Percentiles rank a stretch among this genome's conserved stretches.
Conservation (phyloP, 2,329 filamentous ascomycete species). For the Fusarium coicis region DNA sequence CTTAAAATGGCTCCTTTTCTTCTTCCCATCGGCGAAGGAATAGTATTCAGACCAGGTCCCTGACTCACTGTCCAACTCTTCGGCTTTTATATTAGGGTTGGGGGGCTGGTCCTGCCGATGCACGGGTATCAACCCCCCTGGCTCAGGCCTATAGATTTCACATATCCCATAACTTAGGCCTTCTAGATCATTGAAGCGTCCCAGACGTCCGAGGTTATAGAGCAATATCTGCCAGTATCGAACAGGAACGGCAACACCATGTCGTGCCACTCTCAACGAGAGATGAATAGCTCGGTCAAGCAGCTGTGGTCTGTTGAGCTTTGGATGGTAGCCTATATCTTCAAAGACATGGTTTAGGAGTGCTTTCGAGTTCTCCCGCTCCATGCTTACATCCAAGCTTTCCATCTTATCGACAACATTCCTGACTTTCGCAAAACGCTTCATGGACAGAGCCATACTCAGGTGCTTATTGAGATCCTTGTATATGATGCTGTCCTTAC, state of each 20-base stretch:
- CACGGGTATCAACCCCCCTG: conserved; percentile 53
- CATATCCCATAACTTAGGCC: conserved; percentile 57
- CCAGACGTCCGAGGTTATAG: conserved; percentile 56
- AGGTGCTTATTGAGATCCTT: conserved; percentile 42
- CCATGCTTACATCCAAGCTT: conserved; percentile 42
- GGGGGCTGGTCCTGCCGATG: conserved; percentile 57
- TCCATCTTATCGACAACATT: conserved; percentile 49
- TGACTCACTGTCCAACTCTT: neutral
- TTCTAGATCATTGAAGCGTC: conserved; percentile 58
- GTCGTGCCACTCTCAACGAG: conserved; percentile 44
- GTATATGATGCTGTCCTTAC: conserved; percentile 32
- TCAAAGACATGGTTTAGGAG: conserved; percentile 44
- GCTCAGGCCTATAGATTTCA: conserved; percentile 49
- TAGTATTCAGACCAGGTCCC: conserved; percentile 19
- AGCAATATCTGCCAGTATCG: conserved; percentile 57
- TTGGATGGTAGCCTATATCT: conserved; percentile 45
- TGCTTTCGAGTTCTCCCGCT: conserved; percentile 42
- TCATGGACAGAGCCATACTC: conserved; percentile 7
- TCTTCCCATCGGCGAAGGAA: conserved; percentile 10
- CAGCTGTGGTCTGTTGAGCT: conserved; percentile 18
- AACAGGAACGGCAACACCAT: conserved; percentile 50
- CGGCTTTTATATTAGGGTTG: neutral
- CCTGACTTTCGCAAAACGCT: conserved; percentile 38
- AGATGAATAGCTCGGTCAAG: conserved; percentile 48
- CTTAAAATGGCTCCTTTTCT: conserved; percentile 25